Percentiles rank a stretch among this genome's conserved stretches.
Conservation (phyloP, 2,329 filamentous ascomycete genomes). For the Monosporascus sp. region DNA sequence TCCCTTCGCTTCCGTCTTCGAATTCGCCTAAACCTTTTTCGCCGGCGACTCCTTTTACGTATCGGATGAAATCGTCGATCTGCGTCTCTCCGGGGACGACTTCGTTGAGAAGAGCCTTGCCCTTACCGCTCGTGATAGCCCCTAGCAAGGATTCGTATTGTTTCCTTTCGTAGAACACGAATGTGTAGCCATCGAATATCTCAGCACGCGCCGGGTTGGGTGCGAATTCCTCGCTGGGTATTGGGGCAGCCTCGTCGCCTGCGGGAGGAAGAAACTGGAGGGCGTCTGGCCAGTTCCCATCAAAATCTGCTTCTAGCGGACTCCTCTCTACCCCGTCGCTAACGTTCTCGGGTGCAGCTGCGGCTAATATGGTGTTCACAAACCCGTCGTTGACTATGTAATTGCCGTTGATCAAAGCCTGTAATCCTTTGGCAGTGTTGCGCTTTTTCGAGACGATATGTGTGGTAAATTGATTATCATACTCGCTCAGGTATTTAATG, state of each 20-base stretch:
- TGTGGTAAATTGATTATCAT: constrained; percentile 65
- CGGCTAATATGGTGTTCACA: constrained; percentile 64
- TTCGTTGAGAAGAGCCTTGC: constrained; percentile 69
- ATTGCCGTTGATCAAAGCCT: constrained; percentile 76
- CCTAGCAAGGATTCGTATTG: constrained; percentile 74
- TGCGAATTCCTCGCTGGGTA: constrained; percentile 62
- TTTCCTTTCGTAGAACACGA: constrained; percentile 72
- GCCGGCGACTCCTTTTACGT: constrained; percentile 68
- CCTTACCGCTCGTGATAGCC: constrained; percentile 71
- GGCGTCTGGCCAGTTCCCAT: constrained; percentile 71
- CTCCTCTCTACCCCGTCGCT: constrained; percentile 45
- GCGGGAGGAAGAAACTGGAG: constrained; percentile 66
- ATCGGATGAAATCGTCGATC: constrained; percentile 71
- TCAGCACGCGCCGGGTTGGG: constrained; percentile 62
- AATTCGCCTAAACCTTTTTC: constrained; percentile 65
- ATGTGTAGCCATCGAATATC: constrained; percentile 82
- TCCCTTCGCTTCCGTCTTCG: constrained; percentile 57
- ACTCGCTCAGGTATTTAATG: constrained; percentile 76
- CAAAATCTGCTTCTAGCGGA: constrained; percentile 73
- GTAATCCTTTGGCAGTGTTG: constrained; percentile 82
- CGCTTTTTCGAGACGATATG: constrained; percentile 86
- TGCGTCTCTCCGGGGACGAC: constrained; percentile 59
- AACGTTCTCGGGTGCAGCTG: constrained; percentile 42
- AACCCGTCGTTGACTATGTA: constrained; percentile 72
- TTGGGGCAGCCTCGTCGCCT: constrained; percentile 68